Evolutionary conservation across 768 basidiomycete species (phyloP).

Genomic region (Boletus rubescentipes): DNA sequence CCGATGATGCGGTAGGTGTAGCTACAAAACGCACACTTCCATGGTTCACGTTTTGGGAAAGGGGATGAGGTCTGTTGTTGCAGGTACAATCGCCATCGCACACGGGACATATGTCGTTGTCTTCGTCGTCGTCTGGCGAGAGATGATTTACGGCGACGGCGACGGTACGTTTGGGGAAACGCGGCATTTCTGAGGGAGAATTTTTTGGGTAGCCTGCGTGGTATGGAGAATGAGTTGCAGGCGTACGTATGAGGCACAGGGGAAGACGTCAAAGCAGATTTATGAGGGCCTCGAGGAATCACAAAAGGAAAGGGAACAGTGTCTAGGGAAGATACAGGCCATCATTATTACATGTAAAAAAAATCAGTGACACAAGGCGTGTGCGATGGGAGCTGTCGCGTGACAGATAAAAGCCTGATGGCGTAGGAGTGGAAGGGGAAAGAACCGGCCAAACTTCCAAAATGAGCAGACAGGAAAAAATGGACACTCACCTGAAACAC

Average conservation of each 20-base stretch:
- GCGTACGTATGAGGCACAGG: slow-evolving; percentile 23
- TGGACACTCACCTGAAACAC: slow-evolving; percentile 31
- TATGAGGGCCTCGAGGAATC: slow-evolving; percentile 25
- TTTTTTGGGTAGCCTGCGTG: slow-evolving; percentile 43
- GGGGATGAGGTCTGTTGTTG: slow-evolving; percentile 43
- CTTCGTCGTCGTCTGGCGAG: slow-evolving; percentile 62
- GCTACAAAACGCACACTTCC: slow-evolving; percentile 40
- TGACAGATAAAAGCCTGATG: slow-evolving; percentile 34
- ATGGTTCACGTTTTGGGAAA: slow-evolving; percentile 29
- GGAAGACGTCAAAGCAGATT: slow-evolving; percentile 25
- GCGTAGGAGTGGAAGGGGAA: slow-evolving; percentile 20
- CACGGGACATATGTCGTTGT: slow-evolving; percentile 85
- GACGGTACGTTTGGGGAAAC: slow-evolving; percentile 69
- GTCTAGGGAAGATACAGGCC: slow-evolving; percentile 14
- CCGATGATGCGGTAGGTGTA: slow-evolving; percentile 39
- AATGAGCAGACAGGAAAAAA: slow-evolving; percentile 24
- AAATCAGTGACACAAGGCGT: slow-evolving; percentile 32
- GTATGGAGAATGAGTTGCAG: slow-evolving; percentile 19
- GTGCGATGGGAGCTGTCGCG: slow-evolving; percentile 36
- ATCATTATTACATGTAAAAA: slow-evolving; percentile 40
- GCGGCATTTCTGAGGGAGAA: slow-evolving; percentile 62
- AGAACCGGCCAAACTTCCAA: slow-evolving; percentile 24
- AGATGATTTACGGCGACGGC: slow-evolving; percentile 41
- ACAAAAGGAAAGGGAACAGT: slow-evolving; percentile 20
- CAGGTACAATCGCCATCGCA: slow-evolving; percentile 91